A percentile compares a stretch with the other conserved stretches of the same genome.
Evolutionary conservation across 345 rosid genomes (phyloP).

Genomic region (Corchorus olitorius): DNA sequence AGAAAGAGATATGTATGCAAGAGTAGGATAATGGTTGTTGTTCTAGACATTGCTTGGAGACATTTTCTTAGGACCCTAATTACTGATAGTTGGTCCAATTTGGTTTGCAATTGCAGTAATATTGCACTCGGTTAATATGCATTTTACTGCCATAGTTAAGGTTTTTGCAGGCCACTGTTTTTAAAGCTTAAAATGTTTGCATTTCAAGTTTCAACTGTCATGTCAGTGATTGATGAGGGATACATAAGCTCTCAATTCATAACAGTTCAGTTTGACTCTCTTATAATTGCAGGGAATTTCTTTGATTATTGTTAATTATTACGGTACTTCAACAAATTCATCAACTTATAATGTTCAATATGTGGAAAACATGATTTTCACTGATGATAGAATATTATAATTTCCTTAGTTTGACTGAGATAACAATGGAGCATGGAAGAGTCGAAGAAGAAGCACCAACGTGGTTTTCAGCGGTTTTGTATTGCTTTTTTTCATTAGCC

Average conservation of each 20-base stretch:
- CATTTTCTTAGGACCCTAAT: neutral
- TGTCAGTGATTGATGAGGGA: slow-evolving; percentile 18
- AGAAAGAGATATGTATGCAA: neutral
- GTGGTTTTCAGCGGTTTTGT: too few species aligned
- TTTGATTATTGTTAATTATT: too few species aligned
- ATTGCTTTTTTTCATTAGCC: too few species aligned
- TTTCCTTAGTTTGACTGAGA: too few species aligned
- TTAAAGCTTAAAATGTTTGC: neutral
- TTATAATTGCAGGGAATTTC: slow-evolving; percentile 61
- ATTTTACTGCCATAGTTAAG: neutral
- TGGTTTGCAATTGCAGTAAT: neutral
- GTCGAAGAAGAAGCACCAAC: too few species aligned
- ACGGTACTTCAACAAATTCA: too few species aligned
- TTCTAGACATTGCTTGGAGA: neutral
- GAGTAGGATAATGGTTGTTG: neutral
- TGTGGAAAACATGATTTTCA: too few species aligned
- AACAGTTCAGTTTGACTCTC: slow-evolving; percentile 25
- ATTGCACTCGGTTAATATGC: neutral
- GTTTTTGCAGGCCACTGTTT: neutral
- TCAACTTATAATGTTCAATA: too few species aligned
- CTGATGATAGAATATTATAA: too few species aligned
- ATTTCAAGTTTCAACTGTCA: neutral
- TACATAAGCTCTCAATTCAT: neutral
- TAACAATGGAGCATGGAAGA: too few species aligned
- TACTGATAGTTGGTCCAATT: neutral